Conservation (phyloP, 257 asterid species). For the Vinca minor region DNA sequence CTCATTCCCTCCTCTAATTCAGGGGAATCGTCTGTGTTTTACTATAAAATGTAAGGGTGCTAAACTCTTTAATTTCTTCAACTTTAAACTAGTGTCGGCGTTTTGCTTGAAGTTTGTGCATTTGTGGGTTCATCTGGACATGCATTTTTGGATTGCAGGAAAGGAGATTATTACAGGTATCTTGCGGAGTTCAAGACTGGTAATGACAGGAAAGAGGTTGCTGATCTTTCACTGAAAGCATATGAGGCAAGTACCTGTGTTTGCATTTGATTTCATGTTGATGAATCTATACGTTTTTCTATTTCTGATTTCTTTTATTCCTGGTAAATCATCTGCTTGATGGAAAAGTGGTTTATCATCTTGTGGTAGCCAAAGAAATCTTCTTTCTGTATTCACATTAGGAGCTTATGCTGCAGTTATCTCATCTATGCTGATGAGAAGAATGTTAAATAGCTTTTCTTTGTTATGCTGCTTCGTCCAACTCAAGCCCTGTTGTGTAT, state of each 20-base stretch:
- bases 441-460: not conserved
- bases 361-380: not conserved
- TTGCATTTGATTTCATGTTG: not conserved
- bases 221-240: constrained; percentile 38
- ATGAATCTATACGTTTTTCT: not conserved
- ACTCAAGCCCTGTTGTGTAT: not conserved
- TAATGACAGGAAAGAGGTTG: constrained; percentile 34
- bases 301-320: not conserved
- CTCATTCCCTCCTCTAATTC: constrained; percentile 67
- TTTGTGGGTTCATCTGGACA: not conserved
- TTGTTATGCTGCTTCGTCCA: not conserved
- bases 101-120: not conserved
- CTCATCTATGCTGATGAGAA: not conserved
- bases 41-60: constrained; percentile 67
- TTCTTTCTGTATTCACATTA: not conserved
- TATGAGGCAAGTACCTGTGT: constrained; percentile 21
- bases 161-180: constrained; percentile 45
- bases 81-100: not conserved
- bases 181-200: constrained; percentile 39
- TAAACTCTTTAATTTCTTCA: not conserved
- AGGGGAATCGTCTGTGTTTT: constrained; percentile 81
- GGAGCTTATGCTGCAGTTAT: not conserved
- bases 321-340: not conserved
- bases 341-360: not conserved
- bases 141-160: constrained; percentile 24